Conservation (phyloP, 768 basidiomycete genomes). For the Hericium coralloides region DNA sequence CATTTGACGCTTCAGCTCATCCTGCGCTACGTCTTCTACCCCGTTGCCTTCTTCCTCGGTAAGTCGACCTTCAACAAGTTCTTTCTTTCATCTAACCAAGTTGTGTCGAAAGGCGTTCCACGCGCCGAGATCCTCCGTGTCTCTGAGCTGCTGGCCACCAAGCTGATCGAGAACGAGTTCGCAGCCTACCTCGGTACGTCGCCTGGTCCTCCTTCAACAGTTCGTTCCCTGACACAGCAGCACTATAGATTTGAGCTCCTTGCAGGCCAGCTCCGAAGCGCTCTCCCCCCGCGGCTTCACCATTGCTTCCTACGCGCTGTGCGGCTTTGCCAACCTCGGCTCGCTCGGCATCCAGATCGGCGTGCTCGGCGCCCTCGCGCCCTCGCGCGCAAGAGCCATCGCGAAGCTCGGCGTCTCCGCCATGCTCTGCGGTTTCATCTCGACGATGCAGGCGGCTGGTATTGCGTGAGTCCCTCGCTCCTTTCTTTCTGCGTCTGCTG, state of each 20-base stretch:
- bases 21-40: slow-evolving; percentile 84
- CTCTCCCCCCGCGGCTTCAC: slow-evolving; percentile 69
- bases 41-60: slow-evolving; percentile 69
- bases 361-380: slow-evolving; percentile 62
- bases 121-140: slow-evolving; percentile 75
- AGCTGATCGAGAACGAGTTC: slow-evolving; percentile 84
- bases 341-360: slow-evolving; percentile 84
- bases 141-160: slow-evolving; percentile 74
- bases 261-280: slow-evolving; percentile 36
- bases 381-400: slow-evolving; percentile 61
- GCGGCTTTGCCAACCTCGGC: slow-evolving; percentile 85
- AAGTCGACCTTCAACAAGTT: background rate
- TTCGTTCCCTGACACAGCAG: slow-evolving; percentile 18
- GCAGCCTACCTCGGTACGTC: slow-evolving; percentile 50
- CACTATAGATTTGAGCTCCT: slow-evolving; percentile 36
- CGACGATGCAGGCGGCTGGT: slow-evolving; percentile 51
- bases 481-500: background rate
- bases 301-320: slow-evolving; percentile 81
- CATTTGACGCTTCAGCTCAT: slow-evolving; percentile 77
- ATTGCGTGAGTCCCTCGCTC: slow-evolving; percentile 38
- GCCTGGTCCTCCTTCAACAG: background rate
- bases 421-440: slow-evolving; percentile 63
- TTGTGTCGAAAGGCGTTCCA: slow-evolving; percentile 49
- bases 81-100: background rate
- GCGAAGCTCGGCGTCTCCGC: slow-evolving; percentile 59